Percentiles rank a stretch among this genome's conserved stretches.
phyloP scores from a whole-genome alignment of 2,329 filamentous ascomycete species.

The Tolypocladium endophyticum region DNA sequence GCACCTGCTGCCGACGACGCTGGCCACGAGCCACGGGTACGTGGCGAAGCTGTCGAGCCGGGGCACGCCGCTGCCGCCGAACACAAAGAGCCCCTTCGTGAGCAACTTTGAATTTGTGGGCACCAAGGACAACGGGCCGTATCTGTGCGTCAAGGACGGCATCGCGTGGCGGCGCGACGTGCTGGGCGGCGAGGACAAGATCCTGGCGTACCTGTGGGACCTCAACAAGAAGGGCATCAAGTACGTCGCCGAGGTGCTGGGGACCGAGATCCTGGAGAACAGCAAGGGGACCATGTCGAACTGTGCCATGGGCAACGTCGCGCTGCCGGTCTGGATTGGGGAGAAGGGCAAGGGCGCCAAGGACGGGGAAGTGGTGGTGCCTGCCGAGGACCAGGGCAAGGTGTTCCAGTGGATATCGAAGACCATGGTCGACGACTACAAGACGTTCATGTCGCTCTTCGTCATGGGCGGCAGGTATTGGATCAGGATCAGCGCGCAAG shows the following conservation, averaged over 20 bases:
- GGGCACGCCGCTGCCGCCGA: constrained; percentile 30
- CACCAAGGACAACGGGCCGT: constrained; percentile 63
- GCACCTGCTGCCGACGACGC: constrained; percentile 56
- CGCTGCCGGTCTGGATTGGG: constrained; percentile 49
- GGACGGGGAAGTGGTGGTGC: constrained; percentile 17
- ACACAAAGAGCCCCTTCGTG: constrained; percentile 49
- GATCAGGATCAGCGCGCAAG: constrained; percentile 66
- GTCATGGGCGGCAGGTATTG: constrained; percentile 54
- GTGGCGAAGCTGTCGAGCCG: constrained; percentile 28
- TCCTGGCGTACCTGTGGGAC: constrained; percentile 50
- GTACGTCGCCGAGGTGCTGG: constrained; percentile 49
- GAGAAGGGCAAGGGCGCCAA: constrained; percentile 12
- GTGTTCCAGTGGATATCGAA: constrained; percentile 48
- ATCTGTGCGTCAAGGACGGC: constrained; percentile 60
- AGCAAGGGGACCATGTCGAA: constrained; percentile 46
- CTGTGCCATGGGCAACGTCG: constrained; percentile 64
- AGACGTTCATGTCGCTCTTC: constrained; percentile 61
- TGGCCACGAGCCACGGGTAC: constrained; percentile 78
- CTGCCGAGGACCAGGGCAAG: constrained; percentile 17
- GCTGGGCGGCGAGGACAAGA: constrained; percentile 63
- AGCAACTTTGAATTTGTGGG: constrained; percentile 66
- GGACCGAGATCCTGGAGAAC: constrained; percentile 65
- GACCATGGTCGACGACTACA: constrained; percentile 44
- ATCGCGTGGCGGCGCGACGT: constrained; percentile 58
- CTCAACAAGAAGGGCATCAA: constrained; percentile 56